Evolutionary conservation across 2,329 filamentous ascomycete genomes (phyloP), one percentile per base, ranked within the genome.

Genomic region (Calonectria crousiana): DNA sequence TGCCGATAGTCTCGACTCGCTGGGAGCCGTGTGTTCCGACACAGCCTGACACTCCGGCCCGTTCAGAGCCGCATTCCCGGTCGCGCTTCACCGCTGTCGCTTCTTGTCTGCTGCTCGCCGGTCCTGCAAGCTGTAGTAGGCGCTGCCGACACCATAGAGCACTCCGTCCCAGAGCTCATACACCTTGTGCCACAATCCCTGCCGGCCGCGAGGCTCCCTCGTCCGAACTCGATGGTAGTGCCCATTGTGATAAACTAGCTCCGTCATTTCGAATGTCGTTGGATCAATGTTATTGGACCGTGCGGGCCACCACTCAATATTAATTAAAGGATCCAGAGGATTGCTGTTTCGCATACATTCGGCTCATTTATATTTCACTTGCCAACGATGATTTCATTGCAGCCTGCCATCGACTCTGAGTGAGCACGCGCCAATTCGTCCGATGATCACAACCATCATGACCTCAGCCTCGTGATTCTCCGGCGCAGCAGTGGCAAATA

Each of bases 141-240:
- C 78, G 70, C 81, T 84, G 56, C 84, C 85, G 52, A 87, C 78
- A 49, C 82, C 81, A 69, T 85, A 83, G 47, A 86, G 81, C n/a
- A 87, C 81, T 13, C 80, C 79, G 28, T 86, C 85, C 85, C 85
- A 87, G 28, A 83, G 64, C 71, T 84, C 80, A 74, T 84, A 80
- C n/a, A 83, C 84, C 75, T 79, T 82, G 67, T 80, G 80, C 79
- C 81, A 82, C 44, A 84, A 67, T 49, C 78, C 76, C 67, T 71
- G 76, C 51, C 65, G 47, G 18, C 28, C 32, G 49, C 56, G 69
- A 70, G 76, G 72, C 64, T 73, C 73, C 32, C 68, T 66, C 60
- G 56, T 76, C 67, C 74, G 64, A 28, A 69, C 74, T 26, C 70
- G 71, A 62, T 82, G 74, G 69, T 83, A 84, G 69, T 80, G 82